Conservation (phyloP, 805 yeast species). For the Candida sithepensis region DNA sequence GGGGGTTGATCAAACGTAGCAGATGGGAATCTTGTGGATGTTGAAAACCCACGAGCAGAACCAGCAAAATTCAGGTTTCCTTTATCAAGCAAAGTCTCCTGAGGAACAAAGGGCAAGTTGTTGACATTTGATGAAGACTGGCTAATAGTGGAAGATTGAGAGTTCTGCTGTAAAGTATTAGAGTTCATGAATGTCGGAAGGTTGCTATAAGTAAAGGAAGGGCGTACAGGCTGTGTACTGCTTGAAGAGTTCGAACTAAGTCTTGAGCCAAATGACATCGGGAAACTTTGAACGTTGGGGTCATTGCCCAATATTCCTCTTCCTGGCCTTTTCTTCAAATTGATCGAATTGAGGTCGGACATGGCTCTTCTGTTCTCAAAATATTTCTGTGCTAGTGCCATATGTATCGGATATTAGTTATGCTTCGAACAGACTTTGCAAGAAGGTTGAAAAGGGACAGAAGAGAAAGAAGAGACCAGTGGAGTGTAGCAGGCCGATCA, state of each 20-base stretch:
- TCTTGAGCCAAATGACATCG: constrained; percentile 2
- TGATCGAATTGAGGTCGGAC: constrained; percentile 1
- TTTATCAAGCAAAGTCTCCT: constrained; percentile 10
- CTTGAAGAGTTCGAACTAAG: constrained; percentile 10
- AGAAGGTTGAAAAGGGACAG: not conserved
- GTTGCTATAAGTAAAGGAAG: constrained; percentile 16
- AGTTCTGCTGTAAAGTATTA: constrained; percentile 5
- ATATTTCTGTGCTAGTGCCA: constrained; percentile 2
- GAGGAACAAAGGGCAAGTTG: constrained; percentile 17
- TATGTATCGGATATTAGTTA: not conserved
- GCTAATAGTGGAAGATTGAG: constrained; percentile 5
- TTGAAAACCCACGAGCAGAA: constrained; percentile 2
- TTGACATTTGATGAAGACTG: constrained; percentile 12
- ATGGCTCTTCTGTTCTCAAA: constrained; percentile 1
- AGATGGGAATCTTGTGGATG: constrained; percentile 9
- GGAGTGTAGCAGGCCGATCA: not conserved
- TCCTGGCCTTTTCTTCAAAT: not conserved
- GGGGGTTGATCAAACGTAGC: not conserved
- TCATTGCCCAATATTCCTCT: not conserved
- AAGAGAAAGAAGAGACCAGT: not conserved
- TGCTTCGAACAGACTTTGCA: not conserved
- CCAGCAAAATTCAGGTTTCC: not conserved
- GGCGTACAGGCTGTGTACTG: constrained; percentile 9
- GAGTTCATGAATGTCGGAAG: constrained; percentile 16
- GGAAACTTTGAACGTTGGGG: not conserved